Conservation (phyloP, 495 filamentous ascomycete genomes). For the Opeltia flavorubescens region DNA sequence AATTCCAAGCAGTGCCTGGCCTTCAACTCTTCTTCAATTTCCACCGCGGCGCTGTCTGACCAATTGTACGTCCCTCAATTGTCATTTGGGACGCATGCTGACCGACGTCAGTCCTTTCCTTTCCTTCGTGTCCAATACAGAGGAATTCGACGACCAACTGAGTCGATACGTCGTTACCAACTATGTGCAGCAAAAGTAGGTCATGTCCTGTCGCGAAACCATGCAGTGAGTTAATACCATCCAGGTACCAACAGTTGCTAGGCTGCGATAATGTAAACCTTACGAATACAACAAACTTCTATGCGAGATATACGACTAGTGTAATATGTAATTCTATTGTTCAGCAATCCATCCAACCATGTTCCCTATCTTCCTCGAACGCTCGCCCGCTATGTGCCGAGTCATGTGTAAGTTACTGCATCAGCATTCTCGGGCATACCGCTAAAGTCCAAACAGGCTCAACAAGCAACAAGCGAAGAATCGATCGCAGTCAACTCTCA, state of each 20-base stretch:
- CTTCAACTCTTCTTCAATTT: conserved; percentile 70
- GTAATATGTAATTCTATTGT: conserved; percentile 91
- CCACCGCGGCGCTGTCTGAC: conserved; percentile 48
- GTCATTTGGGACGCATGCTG: conserved; percentile 11
- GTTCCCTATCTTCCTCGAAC: conserved; percentile 45
- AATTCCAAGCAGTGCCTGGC: conserved; percentile 72
- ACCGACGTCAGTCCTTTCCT: conserved; percentile 63
- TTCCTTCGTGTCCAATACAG: conserved; percentile 56
- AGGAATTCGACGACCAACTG: conserved; percentile 67
- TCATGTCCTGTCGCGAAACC: not conserved
- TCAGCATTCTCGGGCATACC: not conserved
- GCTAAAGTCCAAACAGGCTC: conserved; percentile 41
- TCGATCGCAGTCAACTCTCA: conserved; percentile 60
- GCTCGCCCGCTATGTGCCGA: conserved; percentile 78
- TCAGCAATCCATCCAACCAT: conserved; percentile 71
- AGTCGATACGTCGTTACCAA: conserved; percentile 55
- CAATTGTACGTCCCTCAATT: conserved; percentile 50
- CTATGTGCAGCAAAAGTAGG: conserved; percentile 66
- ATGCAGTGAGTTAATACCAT: conserved; percentile 7
- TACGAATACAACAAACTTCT: conserved; percentile 68
- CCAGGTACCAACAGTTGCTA: conserved; percentile 60
- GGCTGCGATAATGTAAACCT: conserved; percentile 70
- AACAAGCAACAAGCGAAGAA: conserved; percentile 77
- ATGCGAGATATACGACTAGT: conserved; percentile 87
- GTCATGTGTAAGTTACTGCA: conserved; percentile 58